Base-by-base conservation (phyloP, 1,139 yeast genomes). In the Sugiyamaella castrensis region DNA sequence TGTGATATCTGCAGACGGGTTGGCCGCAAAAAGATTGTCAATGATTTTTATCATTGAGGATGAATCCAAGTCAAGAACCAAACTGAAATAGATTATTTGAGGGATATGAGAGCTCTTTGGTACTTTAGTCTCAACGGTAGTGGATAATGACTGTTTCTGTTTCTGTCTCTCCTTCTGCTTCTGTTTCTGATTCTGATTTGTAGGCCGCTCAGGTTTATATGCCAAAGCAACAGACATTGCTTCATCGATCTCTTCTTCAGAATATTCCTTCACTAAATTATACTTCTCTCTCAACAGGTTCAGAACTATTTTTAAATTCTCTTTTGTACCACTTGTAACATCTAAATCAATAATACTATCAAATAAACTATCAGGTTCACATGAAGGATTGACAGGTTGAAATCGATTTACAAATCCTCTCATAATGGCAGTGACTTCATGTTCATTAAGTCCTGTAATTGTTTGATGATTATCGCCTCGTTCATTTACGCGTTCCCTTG, bases 381-480 rank as follows among this genome's bases (percentile, higher is more conserved):
- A 64, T 0, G 56, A 49, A 0, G 69, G 55, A 51, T 76, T 67
- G 0, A 87, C 74, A 0, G 81, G 78, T 62, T 87, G 86, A 61
- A 82, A 88, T 49, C 95, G 70, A 2, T 71, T 71, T 37, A 87
- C 72, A 58, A 91, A 91, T 0, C 92, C 91, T 39, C 72, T 70
- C 86, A 91, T 81, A 30, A 92, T 82, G 11, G 74, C 77, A 16
- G 72, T 65, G 0, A 86, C 82, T 41, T 75, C 71, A 10, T 67
- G 65, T 1, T 67, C 66, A 6, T 77, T 77, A 53, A 80, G 76
- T 1, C 73, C 63, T 0, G 66, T 82, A 43, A 94, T 86, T 0
- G 94, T 80, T 65, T 89, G 97, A 63, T 94, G 99, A 57, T 87
- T 85, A 62, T 88, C 94, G 1, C 97, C 98, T 57, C 99, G 75